Evolutionary conservation across 208 protist genomes (phyloP), one percentile per base, ranked within the genome.

Genomic region (Acanthamoeba rhysodes): DNA sequence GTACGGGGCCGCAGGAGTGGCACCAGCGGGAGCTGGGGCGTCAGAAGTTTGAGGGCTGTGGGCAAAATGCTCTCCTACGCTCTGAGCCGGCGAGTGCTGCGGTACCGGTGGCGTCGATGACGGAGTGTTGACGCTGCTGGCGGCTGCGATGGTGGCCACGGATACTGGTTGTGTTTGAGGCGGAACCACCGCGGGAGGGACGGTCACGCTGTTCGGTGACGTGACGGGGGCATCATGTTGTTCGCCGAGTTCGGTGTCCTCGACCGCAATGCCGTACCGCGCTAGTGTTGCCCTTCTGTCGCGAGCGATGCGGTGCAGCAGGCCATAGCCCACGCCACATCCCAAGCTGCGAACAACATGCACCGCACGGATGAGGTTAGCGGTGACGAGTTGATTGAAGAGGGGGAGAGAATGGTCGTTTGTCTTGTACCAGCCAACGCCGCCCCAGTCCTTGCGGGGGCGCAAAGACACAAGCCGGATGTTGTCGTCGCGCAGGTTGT

Each of bases 401-500:
- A 12, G 16, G 34, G 24, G 34, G 4, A 5, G 48, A 18, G 22
- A 3, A 59, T 3, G 18, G 10, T 1, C 2, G 34, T 85, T 50
- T 45, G 34, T 4, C 70, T 78, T 16, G 41, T 93, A 93, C 87
- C 59, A 76, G 0, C 87, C 87, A 55, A 57, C 37, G 29, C 87
- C 87, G 41, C 87, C 87, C 87, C 87, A 93, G 20, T 76, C 87
- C 18, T 76, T 68, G 41, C 87, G 87, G 48, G 87, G 87, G 2
- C 29, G 68, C 5, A 93, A 24, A 27, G 87, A 48, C 18, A 93
- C 87, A 0, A 93, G 41, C 10, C 87, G 27, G 41, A 93, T 76
- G n/a, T 93, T 74, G 27, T 93, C 87, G 22, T 76, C 55, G 12
- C 87, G 87, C 32, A 93, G 41, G 66, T 93, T 93, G 64, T 93